Evolutionary conservation across 2,329 filamentous ascomycete genomes (phyloP), one percentile per base, ranked within the genome.

Genomic region (Neonectria hederae): DNA sequence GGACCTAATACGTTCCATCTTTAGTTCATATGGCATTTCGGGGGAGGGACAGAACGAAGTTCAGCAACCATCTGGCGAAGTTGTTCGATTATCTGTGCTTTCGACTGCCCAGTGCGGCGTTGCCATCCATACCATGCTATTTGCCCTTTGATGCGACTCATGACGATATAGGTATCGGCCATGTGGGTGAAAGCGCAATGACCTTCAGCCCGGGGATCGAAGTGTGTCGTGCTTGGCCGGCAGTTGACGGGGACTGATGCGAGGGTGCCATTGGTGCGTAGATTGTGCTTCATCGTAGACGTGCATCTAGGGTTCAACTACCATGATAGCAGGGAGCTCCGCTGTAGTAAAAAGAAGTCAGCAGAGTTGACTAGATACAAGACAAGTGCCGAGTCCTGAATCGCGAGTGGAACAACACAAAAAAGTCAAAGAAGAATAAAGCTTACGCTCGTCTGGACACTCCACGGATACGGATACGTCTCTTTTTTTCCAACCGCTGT

Each of bases 401-500:
- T 13, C 10, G 4, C 14, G 10, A 4, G 35, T 38, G 7, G 17
- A 22, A 21, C 11, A n/a, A n/a, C 21, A 19, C n/a, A 42, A 13
- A 21, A 4, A 22, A 43, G n/a, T 5, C 11, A 22, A 21, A 1
- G 10, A 43, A 14, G 10, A 13, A 11, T 5, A 54, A 42, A 40
- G n/a, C 52, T 54, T 54, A 30, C 32, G n/a, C 21, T 28, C 32
- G 21, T 42, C 52, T 19, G 32, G 14, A 3, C 38, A 38, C 6
- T 43, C 21, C 14, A 26, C 11, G 8, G 30, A 40, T 32, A 9
- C n/a, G n/a, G n/a, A n/a, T n/a, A n/a, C n/a, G n/a, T n/a, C n/a
- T n/a, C n/a, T n/a, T 83, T 87, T 28, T 76, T 75, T 3, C 76
- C 77, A 2, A 65, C 69, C 2, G 74, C 76, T 0, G 75, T 77